Conservation (phyloP, 2,329 filamentous ascomycete genomes). For the Penicillium rolfsii region DNA sequence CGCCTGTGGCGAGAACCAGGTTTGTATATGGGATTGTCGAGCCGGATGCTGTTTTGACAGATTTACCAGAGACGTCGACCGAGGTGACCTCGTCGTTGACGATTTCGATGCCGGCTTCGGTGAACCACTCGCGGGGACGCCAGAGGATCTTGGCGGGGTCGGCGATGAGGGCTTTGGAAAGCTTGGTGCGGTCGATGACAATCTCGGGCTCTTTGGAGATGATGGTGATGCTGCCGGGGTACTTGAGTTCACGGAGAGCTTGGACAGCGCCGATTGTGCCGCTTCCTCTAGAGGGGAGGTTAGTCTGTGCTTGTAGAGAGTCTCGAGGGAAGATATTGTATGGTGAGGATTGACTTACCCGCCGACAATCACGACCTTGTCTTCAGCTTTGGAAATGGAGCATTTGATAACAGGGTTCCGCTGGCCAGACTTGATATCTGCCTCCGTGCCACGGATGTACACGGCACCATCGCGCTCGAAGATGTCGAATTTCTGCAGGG, state of each 20-base stretch:
- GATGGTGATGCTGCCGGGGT: constrained; percentile 76
- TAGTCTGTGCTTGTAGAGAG: background rate
- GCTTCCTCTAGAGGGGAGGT: constrained; percentile 62
- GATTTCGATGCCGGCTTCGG: constrained; percentile 60
- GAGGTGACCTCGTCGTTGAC: constrained; percentile 65
- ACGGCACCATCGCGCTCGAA: constrained; percentile 79
- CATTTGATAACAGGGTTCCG: constrained; percentile 76
- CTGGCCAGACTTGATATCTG: constrained; percentile 74
- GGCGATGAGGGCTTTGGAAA: constrained; percentile 88
- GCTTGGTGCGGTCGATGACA: constrained; percentile 90
- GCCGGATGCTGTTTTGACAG: constrained; percentile 73
- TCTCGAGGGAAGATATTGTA: background rate
- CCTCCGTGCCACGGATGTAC: constrained; percentile 80
- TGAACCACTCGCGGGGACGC: constrained; percentile 78
- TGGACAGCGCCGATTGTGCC: constrained; percentile 82
- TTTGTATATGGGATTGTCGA: constrained; percentile 79
- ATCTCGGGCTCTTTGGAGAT: constrained; percentile 82
- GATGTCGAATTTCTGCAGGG: constrained; percentile 80
- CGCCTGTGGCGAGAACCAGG: constrained; percentile 87
- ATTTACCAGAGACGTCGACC: constrained; percentile 75
- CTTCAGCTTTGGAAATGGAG: constrained; percentile 54
- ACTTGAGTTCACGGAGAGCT: constrained; percentile 79
- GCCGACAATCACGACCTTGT: constrained; percentile 79
- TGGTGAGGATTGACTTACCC: constrained; percentile 50
- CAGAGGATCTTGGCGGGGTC: constrained; percentile 78